Conservation (phyloP, 2,329 filamentous ascomycete genomes). For the Metarhizium rileyi region DNA sequence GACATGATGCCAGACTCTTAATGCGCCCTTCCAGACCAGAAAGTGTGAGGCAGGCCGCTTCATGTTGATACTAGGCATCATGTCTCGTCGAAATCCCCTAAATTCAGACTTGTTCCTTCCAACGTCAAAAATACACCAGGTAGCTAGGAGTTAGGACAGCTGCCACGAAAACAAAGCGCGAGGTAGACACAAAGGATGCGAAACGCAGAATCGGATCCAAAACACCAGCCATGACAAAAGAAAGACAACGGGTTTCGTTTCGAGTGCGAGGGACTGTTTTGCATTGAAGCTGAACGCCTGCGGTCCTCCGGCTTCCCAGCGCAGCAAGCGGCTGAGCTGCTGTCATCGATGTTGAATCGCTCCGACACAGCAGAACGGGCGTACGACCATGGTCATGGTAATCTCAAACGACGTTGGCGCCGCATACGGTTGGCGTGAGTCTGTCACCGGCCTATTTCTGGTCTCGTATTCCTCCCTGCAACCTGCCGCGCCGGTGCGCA, state of each 20-base stretch:
- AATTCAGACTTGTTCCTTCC: no score
- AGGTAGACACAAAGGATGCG: background rate
- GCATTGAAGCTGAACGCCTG: background rate
- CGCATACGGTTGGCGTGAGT: background rate
- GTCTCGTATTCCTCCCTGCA: constrained; percentile 11
- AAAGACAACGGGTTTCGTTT: background rate
- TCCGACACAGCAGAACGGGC: background rate
- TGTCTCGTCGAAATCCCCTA: no score
- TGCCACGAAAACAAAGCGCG: background rate
- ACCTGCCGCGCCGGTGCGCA: constrained; percentile 1
- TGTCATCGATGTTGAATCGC: background rate
- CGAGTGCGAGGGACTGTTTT: background rate
- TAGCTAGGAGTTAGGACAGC: no score
- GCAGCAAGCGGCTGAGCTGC: background rate
- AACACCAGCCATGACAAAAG: background rate
- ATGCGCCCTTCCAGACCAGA: no score
- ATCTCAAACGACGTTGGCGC: background rate
- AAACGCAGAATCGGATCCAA: background rate
- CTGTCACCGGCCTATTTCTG: constrained; percentile 4
- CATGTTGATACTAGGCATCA: no score
- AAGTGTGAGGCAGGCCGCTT: no score
- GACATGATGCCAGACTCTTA: background rate
- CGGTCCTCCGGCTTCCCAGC: background rate
- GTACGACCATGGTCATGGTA: background rate
- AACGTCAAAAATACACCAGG: no score